These are phyloP conservation scores for Sphagnum tenellum DNA, from an alignment of 225 moss, liverwort and hornwort species.

Conservation along the genomic window DNA sequence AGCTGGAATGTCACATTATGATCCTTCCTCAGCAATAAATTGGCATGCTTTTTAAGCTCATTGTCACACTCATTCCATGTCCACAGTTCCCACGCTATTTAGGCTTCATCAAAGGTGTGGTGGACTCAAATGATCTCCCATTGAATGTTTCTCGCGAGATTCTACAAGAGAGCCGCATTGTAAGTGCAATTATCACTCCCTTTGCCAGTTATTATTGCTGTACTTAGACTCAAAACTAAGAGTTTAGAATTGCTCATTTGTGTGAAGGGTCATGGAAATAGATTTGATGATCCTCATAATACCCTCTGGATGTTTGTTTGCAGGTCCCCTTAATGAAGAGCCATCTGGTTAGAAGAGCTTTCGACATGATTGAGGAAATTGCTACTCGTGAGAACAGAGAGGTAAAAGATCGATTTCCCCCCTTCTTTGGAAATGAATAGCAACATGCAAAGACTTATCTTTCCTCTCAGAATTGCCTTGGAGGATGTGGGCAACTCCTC, in stretches of 20 bases:
- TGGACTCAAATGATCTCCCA: constrained; percentile 91
- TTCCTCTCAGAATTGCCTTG: no score
- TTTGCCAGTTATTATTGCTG: no score
- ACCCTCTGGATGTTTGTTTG: not conserved
- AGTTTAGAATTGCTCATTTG: constrained; percentile 4
- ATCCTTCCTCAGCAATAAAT: no score
- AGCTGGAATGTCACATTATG: no score
- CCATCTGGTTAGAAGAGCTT: constrained; percentile 82
- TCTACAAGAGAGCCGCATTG: constrained; percentile 92
- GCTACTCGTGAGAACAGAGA: constrained; percentile 73
- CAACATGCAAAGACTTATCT: no score
- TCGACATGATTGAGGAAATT: constrained; percentile 91
- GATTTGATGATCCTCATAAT: no score
- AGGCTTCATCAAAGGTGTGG: constrained; percentile 91
- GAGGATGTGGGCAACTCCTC: no score
- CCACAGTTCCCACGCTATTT: constrained; percentile 93
- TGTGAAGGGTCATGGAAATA: not conserved
- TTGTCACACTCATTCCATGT: not conserved
- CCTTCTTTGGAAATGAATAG: no score
- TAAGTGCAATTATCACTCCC: constrained; percentile 22
- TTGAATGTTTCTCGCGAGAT: constrained; percentile 94
- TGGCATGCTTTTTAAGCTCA: no score
- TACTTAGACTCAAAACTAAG: not conserved
- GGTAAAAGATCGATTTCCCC: constrained; percentile 18
- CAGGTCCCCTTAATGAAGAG: constrained; percentile 99